Percentiles rank a stretch among this genome's conserved stretches.
phyloP scores from a whole-genome alignment of 2,329 filamentous ascomycete genomes.

The Purpureocillium lavendulum region DNA sequence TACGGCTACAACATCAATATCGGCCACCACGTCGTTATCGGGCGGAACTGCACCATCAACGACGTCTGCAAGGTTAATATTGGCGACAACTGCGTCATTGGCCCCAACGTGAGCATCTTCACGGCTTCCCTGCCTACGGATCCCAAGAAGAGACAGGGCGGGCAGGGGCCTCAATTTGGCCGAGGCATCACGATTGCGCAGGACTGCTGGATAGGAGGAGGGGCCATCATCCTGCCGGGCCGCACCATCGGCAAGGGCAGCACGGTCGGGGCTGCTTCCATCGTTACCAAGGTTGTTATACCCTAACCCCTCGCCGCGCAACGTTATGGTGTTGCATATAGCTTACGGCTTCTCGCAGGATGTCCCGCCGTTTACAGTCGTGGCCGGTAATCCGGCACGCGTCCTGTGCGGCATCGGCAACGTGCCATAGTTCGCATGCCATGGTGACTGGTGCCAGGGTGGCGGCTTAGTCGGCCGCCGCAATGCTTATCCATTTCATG shows the following conservation, averaged over 20 bases:
- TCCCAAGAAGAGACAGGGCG: conserved; percentile 67
- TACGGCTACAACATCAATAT: conserved; percentile 94
- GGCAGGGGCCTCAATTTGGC: conserved; percentile 62
- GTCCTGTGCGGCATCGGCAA: conserved; percentile 37
- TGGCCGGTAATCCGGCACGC: conserved; percentile 61
- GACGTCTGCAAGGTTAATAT: conserved; percentile 81
- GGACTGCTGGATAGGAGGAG: conserved; percentile 76
- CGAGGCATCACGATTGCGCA: conserved; percentile 71
- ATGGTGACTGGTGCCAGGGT: too few relatives aligned
- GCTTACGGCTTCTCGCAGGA: conserved; percentile 28
- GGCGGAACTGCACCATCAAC: conserved; percentile 74
- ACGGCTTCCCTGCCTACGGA: conserved; percentile 65
- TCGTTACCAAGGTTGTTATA: conserved; percentile 73
- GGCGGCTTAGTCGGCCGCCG: too few relatives aligned
- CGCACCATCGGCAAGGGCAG: conserved; percentile 72
- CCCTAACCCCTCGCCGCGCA: conserved; percentile 3
- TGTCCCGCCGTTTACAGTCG: conserved; percentile 58
- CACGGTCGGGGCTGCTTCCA: conserved; percentile 73
- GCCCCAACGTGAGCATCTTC: conserved; percentile 80
- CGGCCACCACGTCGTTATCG: conserved; percentile 76
- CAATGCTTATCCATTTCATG: too few relatives aligned
- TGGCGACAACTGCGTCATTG: conserved; percentile 68
- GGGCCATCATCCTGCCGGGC: too few relatives aligned
- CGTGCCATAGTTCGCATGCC: conserved; percentile 14
- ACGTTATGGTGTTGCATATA: not conserved